Evolutionary conservation across 2,329 filamentous ascomycete species (phyloP).

Genomic region (Ascochyta clinopodiicola): DNA sequence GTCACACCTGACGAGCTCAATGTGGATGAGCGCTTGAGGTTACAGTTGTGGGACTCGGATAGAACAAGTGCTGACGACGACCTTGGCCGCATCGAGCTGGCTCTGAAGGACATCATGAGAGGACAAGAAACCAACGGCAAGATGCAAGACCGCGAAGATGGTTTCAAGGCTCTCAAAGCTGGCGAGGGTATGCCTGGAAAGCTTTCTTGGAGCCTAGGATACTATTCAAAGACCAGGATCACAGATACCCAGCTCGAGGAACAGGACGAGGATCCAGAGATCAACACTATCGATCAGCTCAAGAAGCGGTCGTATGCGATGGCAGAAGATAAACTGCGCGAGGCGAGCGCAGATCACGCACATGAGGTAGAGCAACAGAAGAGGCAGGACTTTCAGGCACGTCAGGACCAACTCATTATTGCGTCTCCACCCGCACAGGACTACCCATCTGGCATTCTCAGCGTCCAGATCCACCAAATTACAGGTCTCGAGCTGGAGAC

Average conservation of each 20-base stretch:
- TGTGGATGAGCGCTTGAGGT: slow-evolving; percentile 70
- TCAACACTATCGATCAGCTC: slow-evolving; percentile 65
- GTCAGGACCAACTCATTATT: slow-evolving; percentile 69
- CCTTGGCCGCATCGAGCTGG: slow-evolving; percentile 73
- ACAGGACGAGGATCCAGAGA: slow-evolving; percentile 65
- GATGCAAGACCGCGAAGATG: slow-evolving; percentile 69
- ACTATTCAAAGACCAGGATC: slow-evolving; percentile 71
- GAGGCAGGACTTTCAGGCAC: slow-evolving; percentile 66
- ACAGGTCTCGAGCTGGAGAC: slow-evolving; percentile 69
- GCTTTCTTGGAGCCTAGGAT: slow-evolving; percentile 73
- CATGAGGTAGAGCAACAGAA: slow-evolving; percentile 72
- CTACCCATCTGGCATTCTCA: slow-evolving; percentile 70
- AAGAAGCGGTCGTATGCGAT: slow-evolving; percentile 61
- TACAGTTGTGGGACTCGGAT: slow-evolving; percentile 80
- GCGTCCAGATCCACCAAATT: slow-evolving; percentile 75
- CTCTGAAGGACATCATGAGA: slow-evolving; percentile 70
- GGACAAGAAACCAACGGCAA: slow-evolving; percentile 64
- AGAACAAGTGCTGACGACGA: slow-evolving; percentile 76
- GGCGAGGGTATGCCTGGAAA: slow-evolving; percentile 73
- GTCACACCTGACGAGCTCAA: slow-evolving; percentile 75
- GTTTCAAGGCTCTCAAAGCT: slow-evolving; percentile 68
- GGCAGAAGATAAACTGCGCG: slow-evolving; percentile 69
- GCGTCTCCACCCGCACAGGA: slow-evolving; percentile 68
- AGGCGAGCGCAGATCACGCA: slow-evolving; percentile 66
- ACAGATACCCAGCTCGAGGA: slow-evolving; percentile 66